Evolutionary conservation across 2,329 filamentous ascomycete species (phyloP).

Genomic region (Septoria linicola): DNA sequence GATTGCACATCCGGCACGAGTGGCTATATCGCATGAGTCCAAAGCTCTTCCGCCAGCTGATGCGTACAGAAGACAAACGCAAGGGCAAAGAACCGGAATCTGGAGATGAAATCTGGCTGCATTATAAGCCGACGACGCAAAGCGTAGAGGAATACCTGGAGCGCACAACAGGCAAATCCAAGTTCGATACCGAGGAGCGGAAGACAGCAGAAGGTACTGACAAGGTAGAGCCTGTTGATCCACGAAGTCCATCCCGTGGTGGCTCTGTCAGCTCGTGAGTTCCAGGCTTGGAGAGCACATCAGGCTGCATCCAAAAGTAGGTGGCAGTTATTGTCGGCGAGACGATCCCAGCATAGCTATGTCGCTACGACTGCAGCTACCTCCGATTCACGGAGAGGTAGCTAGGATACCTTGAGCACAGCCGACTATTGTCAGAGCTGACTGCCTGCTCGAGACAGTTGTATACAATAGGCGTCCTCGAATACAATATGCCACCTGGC

Average conservation of each 20-base stretch:
- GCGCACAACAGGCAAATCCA: constrained; percentile 9
- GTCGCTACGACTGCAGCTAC: no score
- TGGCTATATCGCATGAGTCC: constrained; percentile 52
- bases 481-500: no score
- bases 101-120: constrained; percentile 56
- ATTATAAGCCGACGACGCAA: constrained; percentile 42
- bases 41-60: constrained; percentile 45
- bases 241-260: not conserved
- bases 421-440: no score
- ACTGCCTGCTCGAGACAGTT: no score
- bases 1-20: constrained; percentile 60
- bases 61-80: constrained; percentile 38
- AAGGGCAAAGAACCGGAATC: constrained; percentile 40
- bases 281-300: no score
- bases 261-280: no score
- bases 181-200: not conserved
- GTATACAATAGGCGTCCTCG: no score
- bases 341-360: no score
- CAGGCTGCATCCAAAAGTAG: no score
- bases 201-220: not conserved
- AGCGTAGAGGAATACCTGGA: constrained; percentile 24
- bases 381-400: no score
- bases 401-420: no score
- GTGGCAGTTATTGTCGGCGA: no score
- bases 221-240: not conserved